Evolutionary conservation across 148 eudicot species (phyloP).

Genomic region (Heliamphora exappendiculata): DNA sequence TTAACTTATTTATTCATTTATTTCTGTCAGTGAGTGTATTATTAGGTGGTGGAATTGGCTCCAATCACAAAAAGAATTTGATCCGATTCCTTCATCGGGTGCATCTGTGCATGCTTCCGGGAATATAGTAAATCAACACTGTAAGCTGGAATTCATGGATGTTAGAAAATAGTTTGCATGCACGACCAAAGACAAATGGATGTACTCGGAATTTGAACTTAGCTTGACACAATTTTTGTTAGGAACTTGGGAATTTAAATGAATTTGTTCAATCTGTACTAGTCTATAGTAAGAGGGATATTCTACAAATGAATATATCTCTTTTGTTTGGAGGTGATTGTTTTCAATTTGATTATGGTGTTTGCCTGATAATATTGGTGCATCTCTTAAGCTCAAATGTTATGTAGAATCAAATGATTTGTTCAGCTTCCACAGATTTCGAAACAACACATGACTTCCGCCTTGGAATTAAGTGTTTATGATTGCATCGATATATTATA

Average conservation of each 20-base stretch:
- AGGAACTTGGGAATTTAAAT: not conserved
- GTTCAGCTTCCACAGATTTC: not conserved
- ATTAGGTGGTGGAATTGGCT: slow-evolving; percentile 88
- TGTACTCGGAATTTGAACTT: not conserved
- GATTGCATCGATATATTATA: too few relatives aligned
- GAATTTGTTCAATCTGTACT: not conserved
- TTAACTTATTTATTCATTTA: slow-evolving; percentile 11
- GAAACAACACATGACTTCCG: not conserved
- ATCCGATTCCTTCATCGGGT: slow-evolving; percentile 25
- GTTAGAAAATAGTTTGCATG: not conserved
- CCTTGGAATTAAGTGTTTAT: too few relatives aligned
- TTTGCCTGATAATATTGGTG: not conserved
- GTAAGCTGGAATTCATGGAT: slow-evolving; percentile 14
- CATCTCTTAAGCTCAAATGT: not conserved
- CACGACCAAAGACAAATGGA: not conserved
- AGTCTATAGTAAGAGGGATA: not conserved
- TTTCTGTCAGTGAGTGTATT: slow-evolving; percentile 64
- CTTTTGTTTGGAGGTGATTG: not conserved
- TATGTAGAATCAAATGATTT: not conserved
- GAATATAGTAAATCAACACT: slow-evolving; percentile 24
- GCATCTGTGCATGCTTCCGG: slow-evolving; percentile 16
- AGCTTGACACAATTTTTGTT: not conserved
- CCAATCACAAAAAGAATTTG: slow-evolving; percentile 33
- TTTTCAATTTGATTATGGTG: not conserved
- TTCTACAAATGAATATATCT: not conserved